Evolutionary conservation across 2,329 filamentous ascomycete genomes (phyloP), one percentile per base, ranked within the genome.

Genomic region (Alternaria burnsii): DNA sequence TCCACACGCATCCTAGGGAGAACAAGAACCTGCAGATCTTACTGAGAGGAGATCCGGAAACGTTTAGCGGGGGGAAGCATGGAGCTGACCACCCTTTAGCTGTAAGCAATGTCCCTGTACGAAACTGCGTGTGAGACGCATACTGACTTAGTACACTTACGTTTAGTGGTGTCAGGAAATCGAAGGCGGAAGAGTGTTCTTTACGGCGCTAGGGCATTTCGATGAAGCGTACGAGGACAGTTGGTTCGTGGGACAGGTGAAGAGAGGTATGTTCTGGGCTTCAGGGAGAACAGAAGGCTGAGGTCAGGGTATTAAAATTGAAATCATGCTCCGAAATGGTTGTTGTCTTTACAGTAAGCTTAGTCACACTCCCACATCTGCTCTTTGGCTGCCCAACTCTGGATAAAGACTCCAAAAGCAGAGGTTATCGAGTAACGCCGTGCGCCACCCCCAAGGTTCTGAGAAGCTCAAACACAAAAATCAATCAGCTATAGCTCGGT

Each of bases 161-260:
- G 14, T 36, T 36, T 14, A 16, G 32, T 75, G 72, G 72, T 74
- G 61, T 63, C 72, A 75, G 55, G 68, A 75, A 26, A 69, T 73
- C 62, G 68, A 72, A 12, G 70, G 71, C 7, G 69, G 70, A 12
- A 71, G 68, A 43, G 58, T 61, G 11, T 70, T 57, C 9, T 75
- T 63, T 28, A 68, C 64, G 16, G 70, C 69, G 5, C 52, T 74
- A 42, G 72, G 72, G 3, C 71, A 75, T 66, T 75, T 74, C 52
- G 67, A 70, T 46, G 66, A 69, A 47, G 71, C 71, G 34, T 75
- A 69, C 63, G 55, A 43, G 40, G 66, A 70, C 51, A 58, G 55
- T 36, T 75, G 72, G 72, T 75, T 64, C 46, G 50, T 67, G 6
- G 63, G 47, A 4, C 42, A 62, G 41, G 60, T 73, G 7, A n/a